Percentiles rank a stretch among this genome's conserved stretches.
These are phyloP conservation scores for Colletotrichum tamarilloi DNA, from an alignment of 2,329 filamentous ascomycete species.

Conservation along the genomic window DNA sequence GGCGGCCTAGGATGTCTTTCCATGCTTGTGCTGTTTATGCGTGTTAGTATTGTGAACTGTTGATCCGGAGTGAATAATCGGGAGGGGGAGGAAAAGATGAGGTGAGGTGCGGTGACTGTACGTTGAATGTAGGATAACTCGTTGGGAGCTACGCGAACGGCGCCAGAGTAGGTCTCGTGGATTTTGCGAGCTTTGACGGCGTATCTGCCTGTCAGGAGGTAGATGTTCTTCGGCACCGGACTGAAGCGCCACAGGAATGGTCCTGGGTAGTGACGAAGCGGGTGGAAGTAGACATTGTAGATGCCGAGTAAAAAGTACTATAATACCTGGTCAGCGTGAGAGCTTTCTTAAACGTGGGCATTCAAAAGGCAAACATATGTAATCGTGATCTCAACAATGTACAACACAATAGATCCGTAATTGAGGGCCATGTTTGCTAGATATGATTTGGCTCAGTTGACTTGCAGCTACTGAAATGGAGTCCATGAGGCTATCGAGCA, in stretches of 20 bases:
- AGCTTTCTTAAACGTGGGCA: too few relatives aligned
- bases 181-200: constrained; percentile 22
- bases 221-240: constrained; percentile 23
- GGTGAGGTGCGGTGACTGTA: not conserved
- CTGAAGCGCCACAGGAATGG: constrained; percentile 37
- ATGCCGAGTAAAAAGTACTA: constrained; percentile 33
- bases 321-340: not conserved
- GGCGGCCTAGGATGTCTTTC: constrained; percentile 32
- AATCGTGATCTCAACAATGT: not conserved
- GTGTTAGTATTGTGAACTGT: not conserved
- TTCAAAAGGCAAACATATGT: not conserved
- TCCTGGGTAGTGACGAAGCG: constrained; percentile 45
- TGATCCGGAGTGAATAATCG: not conserved
- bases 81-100: not conserved
- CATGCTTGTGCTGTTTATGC: constrained; percentile 35
- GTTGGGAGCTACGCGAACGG: constrained; percentile 53
- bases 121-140: constrained; percentile 49
- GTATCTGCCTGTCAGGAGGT: constrained; percentile 15
- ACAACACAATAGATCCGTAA: not conserved
- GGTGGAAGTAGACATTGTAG: constrained; percentile 49
- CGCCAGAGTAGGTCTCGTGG: constrained; percentile 41
- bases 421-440: not conserved
- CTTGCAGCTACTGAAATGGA: not conserved
- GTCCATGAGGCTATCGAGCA: not conserved
- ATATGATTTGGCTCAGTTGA: not conserved